Evolutionary conservation across 192 early-diverging fungal species (phyloP), one percentile per base, ranked within the genome.

Genomic region (Backusella macrospora): DNA sequence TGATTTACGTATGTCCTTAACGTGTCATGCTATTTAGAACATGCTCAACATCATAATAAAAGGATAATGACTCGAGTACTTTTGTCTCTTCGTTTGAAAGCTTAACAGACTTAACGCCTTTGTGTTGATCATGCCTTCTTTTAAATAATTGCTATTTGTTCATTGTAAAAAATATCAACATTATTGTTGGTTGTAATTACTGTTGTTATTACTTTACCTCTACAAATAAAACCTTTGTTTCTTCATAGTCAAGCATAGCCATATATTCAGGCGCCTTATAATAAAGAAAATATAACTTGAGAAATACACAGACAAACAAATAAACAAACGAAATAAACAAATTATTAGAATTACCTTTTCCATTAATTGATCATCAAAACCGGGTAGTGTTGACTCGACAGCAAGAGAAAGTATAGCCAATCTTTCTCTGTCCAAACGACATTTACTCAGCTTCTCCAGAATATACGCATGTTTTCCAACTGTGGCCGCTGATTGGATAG

Each of bases 171-270:
- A 59, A n/a, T 9, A 26, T 26, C 49, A 18, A 26, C 12, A 12
- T 4, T 23, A 26, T 23, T 59, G 26, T 6, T 9, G 5, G 16
- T 23, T 13, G 13, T 4, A 12, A 12, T 59, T 8, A 59, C 26
- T 59, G 4, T 21, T 9, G 4, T 21, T 52, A 45, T 29, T 12
- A 16, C 65, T 73, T 71, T 81, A 82, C 84, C n/a, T 72, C 40
- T 18, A 82, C 42, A 55, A 82, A 77, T 5, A 76, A 70, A 12
- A 76, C 74, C 7, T 79, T 76, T 6, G 81, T 76, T 0, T 76
- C 74, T 59, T 81, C 79, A 72, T 77, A 85, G 73, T 85, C 84
- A 39, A 85, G 55, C n/a, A 82, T 42, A 5, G 63, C 66, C 68
- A 82, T 65, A 43, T 82, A 82, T 9, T 77, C 62, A 10, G 74